Evolutionary conservation across 2,329 filamentous ascomycete species (phyloP).

Genomic region (Fonsecaea pugnacius): DNA sequence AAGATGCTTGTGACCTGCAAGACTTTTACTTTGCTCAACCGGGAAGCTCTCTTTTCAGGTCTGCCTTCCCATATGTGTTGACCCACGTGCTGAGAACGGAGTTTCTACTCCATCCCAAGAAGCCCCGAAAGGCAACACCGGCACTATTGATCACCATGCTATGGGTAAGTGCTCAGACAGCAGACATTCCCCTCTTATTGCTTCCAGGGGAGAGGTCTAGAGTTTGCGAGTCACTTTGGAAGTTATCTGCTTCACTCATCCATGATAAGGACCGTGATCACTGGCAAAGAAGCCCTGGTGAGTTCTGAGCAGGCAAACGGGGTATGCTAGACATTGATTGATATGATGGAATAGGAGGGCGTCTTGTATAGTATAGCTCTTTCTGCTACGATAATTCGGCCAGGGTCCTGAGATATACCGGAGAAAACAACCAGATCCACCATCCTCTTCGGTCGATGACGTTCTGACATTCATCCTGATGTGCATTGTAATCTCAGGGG

Average conservation of each 20-base stretch:
- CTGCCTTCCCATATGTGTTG: constrained; percentile 54
- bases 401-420: background rate
- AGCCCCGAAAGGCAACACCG: constrained; percentile 49
- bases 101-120: constrained; percentile 48
- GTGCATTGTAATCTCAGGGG: constrained; percentile 53
- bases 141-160: constrained; percentile 54
- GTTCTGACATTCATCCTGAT: constrained; percentile 54
- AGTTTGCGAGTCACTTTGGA: constrained; percentile 27
- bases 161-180: constrained; percentile 54
- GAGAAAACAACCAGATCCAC: constrained; percentile 10
- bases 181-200: constrained; percentile 48
- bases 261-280: constrained; percentile 24
- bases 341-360: constrained; percentile 1
- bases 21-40: constrained; percentile 55
- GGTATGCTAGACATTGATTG: background rate
- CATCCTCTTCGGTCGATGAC: constrained; percentile 44
- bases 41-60: constrained; percentile 50
- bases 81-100: constrained; percentile 53
- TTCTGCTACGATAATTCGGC: background rate
- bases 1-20: constrained; percentile 51
- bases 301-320: background rate
- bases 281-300: constrained; percentile 30
- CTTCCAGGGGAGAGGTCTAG: constrained; percentile 47
- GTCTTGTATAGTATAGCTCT: constrained; percentile 7
- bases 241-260: constrained; percentile 43